These are phyloP conservation scores for Aspergillus jensenii DNA, from an alignment of 2,329 filamentous ascomycete species.

Conservation along the genomic window DNA sequence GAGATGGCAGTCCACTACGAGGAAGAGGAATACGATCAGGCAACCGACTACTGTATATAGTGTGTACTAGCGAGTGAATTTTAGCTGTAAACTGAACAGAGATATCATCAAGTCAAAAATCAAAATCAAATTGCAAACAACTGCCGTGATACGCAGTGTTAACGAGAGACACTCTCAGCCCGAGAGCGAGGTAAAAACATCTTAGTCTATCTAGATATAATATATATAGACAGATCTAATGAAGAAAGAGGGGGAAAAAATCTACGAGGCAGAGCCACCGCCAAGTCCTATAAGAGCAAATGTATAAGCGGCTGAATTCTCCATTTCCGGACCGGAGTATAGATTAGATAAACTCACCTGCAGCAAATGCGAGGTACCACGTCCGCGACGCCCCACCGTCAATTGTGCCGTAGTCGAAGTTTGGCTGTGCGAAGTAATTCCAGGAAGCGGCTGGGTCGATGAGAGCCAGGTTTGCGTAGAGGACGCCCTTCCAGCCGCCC, in stretches of 20 bases:
- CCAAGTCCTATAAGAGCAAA: not conserved
- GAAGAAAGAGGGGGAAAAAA: not conserved
- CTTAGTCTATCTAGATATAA: not conserved
- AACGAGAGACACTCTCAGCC: not conserved
- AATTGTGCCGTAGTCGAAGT: slow-evolving; percentile 65
- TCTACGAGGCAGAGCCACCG: not conserved
- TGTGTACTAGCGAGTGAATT: not conserved
- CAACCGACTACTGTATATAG: not conserved
- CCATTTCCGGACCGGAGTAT: not conserved
- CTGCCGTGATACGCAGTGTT: not conserved
- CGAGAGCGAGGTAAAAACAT: not conserved
- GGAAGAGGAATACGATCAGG: not conserved
- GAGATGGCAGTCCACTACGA: not conserved
- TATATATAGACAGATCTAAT: not conserved
- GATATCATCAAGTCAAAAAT: not conserved
- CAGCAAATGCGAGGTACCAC: slow-evolving; percentile 80
- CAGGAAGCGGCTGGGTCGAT: slow-evolving; percentile 70
- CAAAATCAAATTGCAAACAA: not conserved
- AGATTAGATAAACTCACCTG: slow-evolving; percentile 53
- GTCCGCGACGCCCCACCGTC: slow-evolving; percentile 79
- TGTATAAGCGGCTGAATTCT: not conserved
- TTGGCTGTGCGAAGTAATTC: slow-evolving; percentile 67
- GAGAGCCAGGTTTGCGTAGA: slow-evolving; percentile 80
- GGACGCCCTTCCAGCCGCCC: slow-evolving; percentile 82
- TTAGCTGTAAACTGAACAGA: not conserved